Conservation (phyloP, 305 asterid genomes). For the Striga hermonthica region DNA sequence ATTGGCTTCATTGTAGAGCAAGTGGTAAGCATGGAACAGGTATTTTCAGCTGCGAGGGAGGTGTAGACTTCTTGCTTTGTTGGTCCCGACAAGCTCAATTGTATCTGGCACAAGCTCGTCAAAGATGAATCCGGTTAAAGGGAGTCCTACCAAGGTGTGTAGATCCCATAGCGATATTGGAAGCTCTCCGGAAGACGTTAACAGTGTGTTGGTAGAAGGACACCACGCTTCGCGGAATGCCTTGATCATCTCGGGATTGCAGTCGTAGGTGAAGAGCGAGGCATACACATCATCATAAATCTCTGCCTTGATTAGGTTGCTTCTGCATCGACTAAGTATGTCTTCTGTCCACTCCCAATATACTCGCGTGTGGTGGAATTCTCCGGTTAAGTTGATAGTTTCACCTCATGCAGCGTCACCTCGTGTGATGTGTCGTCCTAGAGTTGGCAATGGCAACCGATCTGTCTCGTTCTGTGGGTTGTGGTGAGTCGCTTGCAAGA, state of each 20-base stretch:
- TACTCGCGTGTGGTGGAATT: background rate
- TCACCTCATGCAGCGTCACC: too few species aligned
- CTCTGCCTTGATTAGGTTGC: background rate
- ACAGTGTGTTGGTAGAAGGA: background rate
- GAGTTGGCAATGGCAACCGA: too few species aligned
- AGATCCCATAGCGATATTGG: background rate
- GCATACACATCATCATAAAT: background rate
- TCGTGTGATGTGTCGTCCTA: too few species aligned
- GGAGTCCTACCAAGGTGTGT: background rate
- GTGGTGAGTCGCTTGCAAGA: too few species aligned
- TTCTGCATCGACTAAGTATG: background rate
- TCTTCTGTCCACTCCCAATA: slow-evolving; percentile 1
- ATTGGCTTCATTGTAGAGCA: background rate
- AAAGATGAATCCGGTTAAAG: background rate
- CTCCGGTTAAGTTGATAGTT: background rate
- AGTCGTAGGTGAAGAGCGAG: background rate
- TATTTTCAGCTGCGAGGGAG: background rate
- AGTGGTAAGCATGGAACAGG: background rate
- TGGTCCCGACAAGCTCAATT: background rate
- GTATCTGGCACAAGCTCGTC: background rate
- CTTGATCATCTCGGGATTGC: background rate
- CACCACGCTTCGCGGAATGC: slow-evolving; percentile 6
- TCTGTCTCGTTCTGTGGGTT: too few species aligned
- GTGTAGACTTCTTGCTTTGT: background rate
- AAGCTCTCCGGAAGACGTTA: background rate